Conservation (phyloP, 257 asterid genomes). For the Solanum bulbocastanum region DNA sequence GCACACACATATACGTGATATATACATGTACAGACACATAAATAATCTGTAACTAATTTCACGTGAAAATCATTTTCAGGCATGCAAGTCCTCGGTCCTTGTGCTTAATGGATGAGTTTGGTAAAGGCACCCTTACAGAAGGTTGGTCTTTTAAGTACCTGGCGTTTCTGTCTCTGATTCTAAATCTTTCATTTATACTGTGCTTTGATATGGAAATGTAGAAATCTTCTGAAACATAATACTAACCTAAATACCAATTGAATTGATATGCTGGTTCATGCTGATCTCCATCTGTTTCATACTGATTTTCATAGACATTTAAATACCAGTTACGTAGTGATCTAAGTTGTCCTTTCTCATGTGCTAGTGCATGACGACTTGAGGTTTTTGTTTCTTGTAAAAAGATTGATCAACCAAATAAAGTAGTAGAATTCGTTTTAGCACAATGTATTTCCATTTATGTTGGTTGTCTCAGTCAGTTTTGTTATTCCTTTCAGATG, state of each 20-base stretch:
- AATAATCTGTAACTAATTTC: background rate
- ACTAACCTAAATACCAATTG: background rate
- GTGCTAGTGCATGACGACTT: background rate
- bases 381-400: background rate
- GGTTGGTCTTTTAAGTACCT: constrained; percentile 35
- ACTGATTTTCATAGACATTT: background rate
- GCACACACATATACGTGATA: background rate
- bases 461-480: background rate
- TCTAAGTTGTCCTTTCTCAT: background rate
- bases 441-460: background rate
- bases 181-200: background rate
- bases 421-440: background rate
- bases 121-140: constrained; percentile 96
- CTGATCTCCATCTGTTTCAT: background rate
- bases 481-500: constrained; percentile 49
- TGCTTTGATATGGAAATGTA: background rate
- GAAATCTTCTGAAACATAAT: background rate
- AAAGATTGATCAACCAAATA: background rate
- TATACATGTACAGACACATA: background rate
- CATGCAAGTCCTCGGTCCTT: constrained; percentile 83
- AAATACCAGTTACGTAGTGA: background rate
- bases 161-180: background rate
- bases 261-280: background rate
- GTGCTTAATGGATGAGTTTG: constrained; percentile 92
- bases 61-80: constrained; percentile 27